Evolutionary conservation across 169 alveolate species (phyloP).

Genomic region (Ichthyophthirius multifiliis): DNA sequence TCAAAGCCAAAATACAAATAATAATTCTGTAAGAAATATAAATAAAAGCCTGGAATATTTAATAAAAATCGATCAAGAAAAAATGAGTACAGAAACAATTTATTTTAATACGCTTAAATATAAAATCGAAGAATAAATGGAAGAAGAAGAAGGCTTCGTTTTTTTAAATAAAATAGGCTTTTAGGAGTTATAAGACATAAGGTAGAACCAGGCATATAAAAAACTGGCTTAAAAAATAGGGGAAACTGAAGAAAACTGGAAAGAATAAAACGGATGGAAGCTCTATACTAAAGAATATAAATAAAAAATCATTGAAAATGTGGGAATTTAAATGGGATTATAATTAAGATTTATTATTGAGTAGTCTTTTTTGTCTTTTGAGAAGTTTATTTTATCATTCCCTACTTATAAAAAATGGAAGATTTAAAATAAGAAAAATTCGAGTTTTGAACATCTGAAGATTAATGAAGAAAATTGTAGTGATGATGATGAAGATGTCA

Average conservation of each 20-base stretch:
- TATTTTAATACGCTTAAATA: not conserved
- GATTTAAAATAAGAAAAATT: not conserved
- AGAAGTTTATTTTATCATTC: constrained; percentile 25
- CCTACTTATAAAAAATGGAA: constrained; percentile 21
- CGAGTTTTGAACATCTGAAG: not conserved
- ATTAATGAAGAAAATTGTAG: not conserved
- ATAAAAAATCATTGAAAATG: constrained; percentile 42
- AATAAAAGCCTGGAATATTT: not conserved
- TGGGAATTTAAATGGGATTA: constrained; percentile 51
- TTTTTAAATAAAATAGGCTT: constrained; percentile 48
- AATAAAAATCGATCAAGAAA: not conserved
- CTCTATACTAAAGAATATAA: constrained; percentile 47
- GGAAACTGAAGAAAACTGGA: constrained; percentile 33
- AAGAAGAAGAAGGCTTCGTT: constrained; percentile 13
- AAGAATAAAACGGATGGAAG: constrained; percentile 18
- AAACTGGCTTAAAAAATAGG: constrained; percentile 56
- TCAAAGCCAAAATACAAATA: no score
- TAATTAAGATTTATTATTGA: constrained; percentile 50
- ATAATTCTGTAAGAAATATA: no score
- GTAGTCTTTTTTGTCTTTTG: constrained; percentile 34
- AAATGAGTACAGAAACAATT: not conserved
- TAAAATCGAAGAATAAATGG: not conserved
- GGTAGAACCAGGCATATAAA: constrained; percentile 74
- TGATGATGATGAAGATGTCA: not conserved
- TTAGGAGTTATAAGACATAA: constrained; percentile 65